Evolutionary conservation across 208 protist genomes (phyloP).

Genomic region (Trypanosomatidae sp.): DNA sequence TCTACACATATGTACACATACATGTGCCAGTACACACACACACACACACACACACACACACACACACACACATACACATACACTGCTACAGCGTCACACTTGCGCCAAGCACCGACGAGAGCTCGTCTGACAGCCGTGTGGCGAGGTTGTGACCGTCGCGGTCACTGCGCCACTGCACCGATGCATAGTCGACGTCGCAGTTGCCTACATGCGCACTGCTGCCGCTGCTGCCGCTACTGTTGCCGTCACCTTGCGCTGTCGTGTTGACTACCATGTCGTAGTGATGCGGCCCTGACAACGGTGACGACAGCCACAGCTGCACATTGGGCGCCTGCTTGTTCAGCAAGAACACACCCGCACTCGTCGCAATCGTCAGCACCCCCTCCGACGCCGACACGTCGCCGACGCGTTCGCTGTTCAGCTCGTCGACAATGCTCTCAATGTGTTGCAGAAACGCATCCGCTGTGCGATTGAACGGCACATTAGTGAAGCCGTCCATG

Average conservation of each 20-base stretch:
- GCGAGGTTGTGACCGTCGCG: slow-evolving; percentile 51
- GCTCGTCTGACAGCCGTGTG: slow-evolving; percentile 46
- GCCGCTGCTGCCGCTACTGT: not conserved
- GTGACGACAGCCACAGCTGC: slow-evolving; percentile 89
- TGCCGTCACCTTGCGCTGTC: not conserved
- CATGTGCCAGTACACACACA: not conserved
- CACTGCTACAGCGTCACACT: slow-evolving; percentile 10
- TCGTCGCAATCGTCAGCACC: slow-evolving; percentile 71
- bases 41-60: slow-evolving; percentile 2
- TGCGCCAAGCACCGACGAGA: slow-evolving; percentile 25
- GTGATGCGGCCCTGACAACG: slow-evolving; percentile 79
- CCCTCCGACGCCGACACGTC: slow-evolving; percentile 47
- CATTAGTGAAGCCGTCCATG: slow-evolving; percentile 81
- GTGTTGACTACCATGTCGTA: slow-evolving; percentile 60
- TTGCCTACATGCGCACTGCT: not conserved
- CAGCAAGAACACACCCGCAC: slow-evolving; percentile 64
- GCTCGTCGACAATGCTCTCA: slow-evolving; percentile 33
- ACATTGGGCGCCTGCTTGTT: slow-evolving; percentile 90
- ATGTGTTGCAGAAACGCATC: slow-evolving; percentile 54
- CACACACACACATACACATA: not conserved
- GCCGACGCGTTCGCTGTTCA: slow-evolving; percentile 34
- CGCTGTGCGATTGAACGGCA: slow-evolving; percentile 52
- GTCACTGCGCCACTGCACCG: slow-evolving; percentile 36
- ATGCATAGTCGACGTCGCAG: slow-evolving; percentile 4
- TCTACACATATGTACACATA: not conserved